Base-by-base conservation (phyloP, 768 basidiomycete species). In the Rhodotorula babjevae region DNA sequence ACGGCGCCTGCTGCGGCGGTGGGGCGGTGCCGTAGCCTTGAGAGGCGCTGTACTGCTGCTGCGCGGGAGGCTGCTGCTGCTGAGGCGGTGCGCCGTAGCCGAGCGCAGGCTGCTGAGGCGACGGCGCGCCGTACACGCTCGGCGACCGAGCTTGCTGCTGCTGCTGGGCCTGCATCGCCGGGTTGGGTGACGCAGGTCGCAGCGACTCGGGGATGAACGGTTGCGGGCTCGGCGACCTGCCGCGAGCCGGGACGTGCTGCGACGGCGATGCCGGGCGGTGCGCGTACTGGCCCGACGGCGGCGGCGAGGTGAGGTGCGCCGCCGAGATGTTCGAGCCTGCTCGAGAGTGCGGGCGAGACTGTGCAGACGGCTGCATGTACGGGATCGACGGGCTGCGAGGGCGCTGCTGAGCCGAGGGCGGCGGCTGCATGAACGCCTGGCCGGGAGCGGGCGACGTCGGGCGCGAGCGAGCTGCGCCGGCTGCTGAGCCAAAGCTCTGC, bases 361-460 rank as follows among this genome's bases (percentile, higher is more conserved):
- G 93, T 94, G 79, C 97, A 86, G 2, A 89, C 86, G n/a, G 29
- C 77, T 93, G 92, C 40, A 88, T 86, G 78, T 97, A 97, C 74
- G 86, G 84, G n/a, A 87, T 50, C 18, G 58, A 25, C 8, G 14
- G 23, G 59, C 31, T 52, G 23, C 53, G 21, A 18, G 29, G 60
- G 8, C n/a, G 61, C 65, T 47, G 63, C 46, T 72, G 65, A 21
- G 64, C 52, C 27, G 61, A 31, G 16, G 69, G 53, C 14, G 74
- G 71, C 8, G 76, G 74, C 47, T 71, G 73, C 78, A 78, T 78
- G 71, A 74, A 67, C 14, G 74, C 72, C 0, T 72, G 73, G 18
- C 31, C 25, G 0, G 76, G 77, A 18, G 63, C 84, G 23, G 81
- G 44, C 83, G 82, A 8, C 31, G 71, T 58, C 5, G 73, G 67